Conservation (phyloP, 192 early-diverging fungal genomes). For the Coemansia guatemalensis region DNA sequence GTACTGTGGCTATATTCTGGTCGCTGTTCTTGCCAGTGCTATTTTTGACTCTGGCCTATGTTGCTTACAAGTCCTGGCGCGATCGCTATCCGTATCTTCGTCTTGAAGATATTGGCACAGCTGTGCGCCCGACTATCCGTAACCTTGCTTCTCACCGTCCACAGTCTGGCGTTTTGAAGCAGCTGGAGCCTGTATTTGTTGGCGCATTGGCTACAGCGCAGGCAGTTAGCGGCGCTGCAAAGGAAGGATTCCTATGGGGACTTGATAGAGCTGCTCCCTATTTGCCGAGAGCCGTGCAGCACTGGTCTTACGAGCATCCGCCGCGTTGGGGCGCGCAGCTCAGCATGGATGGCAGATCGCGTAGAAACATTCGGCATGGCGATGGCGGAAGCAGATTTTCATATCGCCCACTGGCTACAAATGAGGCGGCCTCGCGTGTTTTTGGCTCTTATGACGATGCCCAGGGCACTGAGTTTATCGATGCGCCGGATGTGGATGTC, state of each 20-base stretch:
- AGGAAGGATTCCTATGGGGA: slow-evolving; percentile 35
- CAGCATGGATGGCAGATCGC: slow-evolving; percentile 32
- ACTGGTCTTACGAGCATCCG: slow-evolving; percentile 53
- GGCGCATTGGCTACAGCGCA: slow-evolving; percentile 33
- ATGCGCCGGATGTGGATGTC: slow-evolving; percentile 18
- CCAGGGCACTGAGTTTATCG: slow-evolving; percentile 8
- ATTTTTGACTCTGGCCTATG: slow-evolving; percentile 36
- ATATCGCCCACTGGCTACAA: slow-evolving; percentile 34
- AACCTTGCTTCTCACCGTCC: slow-evolving; percentile 9
- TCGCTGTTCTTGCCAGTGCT: slow-evolving; percentile 34
- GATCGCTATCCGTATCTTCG: slow-evolving; percentile 43
- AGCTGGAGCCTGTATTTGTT: slow-evolving; percentile 44
- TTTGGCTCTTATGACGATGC: slow-evolving; percentile 17
- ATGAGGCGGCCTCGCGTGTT: slow-evolving; percentile 24
- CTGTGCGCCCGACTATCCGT: slow-evolving; percentile 27
- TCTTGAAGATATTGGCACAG: slow-evolving; percentile 42
- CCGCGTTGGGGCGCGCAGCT: slow-evolving; percentile 44
- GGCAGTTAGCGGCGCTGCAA: slow-evolving; percentile 33
- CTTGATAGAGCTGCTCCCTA: slow-evolving; percentile 49
- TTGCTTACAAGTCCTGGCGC: slow-evolving; percentile 44
- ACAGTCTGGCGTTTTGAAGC: slow-evolving; percentile 26
- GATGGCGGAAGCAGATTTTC: slow-evolving; percentile 24
- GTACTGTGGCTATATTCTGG: slow-evolving; percentile 42
- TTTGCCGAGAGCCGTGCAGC: slow-evolving; percentile 34
- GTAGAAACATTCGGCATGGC: slow-evolving; percentile 18